phyloP scores from a whole-genome alignment of 495 filamentous ascomycete species.

The Aspergillus nanangensis region DNA sequence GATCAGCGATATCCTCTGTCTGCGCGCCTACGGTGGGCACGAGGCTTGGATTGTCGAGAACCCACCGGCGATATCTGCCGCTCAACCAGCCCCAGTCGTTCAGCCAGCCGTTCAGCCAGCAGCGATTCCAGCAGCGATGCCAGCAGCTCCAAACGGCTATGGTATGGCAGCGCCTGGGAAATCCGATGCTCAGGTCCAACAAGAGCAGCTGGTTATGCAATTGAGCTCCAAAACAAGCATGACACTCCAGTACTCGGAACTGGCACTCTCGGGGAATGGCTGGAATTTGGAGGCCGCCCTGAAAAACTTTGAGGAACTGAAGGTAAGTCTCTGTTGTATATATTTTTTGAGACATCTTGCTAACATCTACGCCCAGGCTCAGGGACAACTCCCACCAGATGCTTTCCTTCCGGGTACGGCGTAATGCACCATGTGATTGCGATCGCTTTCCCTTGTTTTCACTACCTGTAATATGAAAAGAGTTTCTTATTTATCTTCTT shows the following conservation, averaged over 20 bases:
- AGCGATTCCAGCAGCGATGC: conserved; percentile 4
- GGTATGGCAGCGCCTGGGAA: conserved; percentile 38
- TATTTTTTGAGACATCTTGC: background rate
- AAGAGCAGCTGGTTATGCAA: conserved; percentile 60
- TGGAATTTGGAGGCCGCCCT: conserved; percentile 72
- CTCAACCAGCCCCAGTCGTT: conserved; percentile 10
- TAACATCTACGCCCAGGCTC: conserved; percentile 25
- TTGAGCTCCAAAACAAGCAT: conserved; percentile 66
- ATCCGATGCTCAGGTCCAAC: conserved; percentile 40
- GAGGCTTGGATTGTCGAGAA: conserved; percentile 53
- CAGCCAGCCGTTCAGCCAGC: conserved; percentile 5
- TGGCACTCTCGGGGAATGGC: conserved; percentile 64
- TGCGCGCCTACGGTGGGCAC: conserved; percentile 62
- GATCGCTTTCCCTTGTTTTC: background rate
- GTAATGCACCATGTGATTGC: conserved; percentile 5
- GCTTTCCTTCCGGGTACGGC: conserved; percentile 30
- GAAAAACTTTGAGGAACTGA: conserved; percentile 57
- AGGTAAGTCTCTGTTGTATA: conserved; percentile 24
- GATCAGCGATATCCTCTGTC: conserved; percentile 70
- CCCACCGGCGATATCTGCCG: conserved; percentile 13
- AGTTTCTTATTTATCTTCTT: conserved; percentile 12
- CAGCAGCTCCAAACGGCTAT: conserved; percentile 34
- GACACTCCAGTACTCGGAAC: conserved; percentile 65
- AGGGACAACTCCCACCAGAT: conserved; percentile 34
- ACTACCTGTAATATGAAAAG: no score